phyloP scores from a whole-genome alignment of 257 asterid species.

The Lycium ferocissimum region DNA sequence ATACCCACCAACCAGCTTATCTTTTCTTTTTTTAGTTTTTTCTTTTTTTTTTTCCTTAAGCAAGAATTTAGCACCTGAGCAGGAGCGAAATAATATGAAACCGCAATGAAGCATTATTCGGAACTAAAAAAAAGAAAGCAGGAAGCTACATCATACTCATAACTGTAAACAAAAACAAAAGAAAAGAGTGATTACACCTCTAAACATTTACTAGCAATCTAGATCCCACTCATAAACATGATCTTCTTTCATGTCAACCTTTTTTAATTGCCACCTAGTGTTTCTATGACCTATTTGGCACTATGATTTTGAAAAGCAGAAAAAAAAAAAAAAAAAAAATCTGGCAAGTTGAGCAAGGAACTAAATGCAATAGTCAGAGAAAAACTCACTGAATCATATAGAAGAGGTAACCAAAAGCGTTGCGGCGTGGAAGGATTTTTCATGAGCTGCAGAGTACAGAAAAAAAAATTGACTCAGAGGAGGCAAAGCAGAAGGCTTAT shows the following conservation, averaged over 20 bases:
- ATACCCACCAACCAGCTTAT: background rate
- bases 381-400: slow-evolving; percentile 76
- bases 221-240: background rate
- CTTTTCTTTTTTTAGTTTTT: slow-evolving; percentile 19
- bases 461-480: slow-evolving; percentile 2
- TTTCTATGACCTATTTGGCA: background rate
- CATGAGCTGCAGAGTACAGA: slow-evolving; percentile 76
- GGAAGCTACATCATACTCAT: background rate
- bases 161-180: background rate
- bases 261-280: background rate
- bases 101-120: background rate
- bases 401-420: slow-evolving; percentile 86
- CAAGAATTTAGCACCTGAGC: slow-evolving; percentile 12
- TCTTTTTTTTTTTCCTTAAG: background rate
- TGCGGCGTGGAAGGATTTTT: slow-evolving; percentile 90
- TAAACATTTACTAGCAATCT: background rate
- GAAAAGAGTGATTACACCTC: background rate
- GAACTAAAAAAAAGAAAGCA: background rate
- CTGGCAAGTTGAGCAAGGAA: background rate
- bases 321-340: background rate
- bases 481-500: background rate
- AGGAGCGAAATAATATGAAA: background rate
- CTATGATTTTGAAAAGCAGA: background rate
- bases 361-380: slow-evolving; percentile 26
- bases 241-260: background rate